Percentiles rank a stretch among this genome's conserved stretches.
Evolutionary conservation across 345 rosid species (phyloP).

Genomic region (Populus davidiana): DNA sequence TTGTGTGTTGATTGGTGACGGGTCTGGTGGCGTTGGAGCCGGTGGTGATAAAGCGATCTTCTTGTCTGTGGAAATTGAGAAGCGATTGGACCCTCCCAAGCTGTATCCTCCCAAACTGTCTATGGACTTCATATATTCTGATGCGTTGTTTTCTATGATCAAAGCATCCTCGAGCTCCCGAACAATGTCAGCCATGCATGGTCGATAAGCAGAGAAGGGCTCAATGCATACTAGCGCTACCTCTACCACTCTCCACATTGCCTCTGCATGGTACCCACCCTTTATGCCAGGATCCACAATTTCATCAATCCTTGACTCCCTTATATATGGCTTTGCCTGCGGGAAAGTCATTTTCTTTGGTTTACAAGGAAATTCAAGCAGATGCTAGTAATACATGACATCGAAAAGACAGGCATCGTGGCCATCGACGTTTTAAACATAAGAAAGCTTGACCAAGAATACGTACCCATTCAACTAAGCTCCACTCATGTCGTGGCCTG

Average conservation of each 20-base stretch:
- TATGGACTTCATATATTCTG: slow-evolving; percentile 69
- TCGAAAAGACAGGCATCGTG: no score
- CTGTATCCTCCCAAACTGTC: slow-evolving; percentile 63
- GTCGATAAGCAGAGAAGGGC: slow-evolving; percentile 56
- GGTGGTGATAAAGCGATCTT: slow-evolving; percentile 36
- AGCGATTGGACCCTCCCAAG: slow-evolving; percentile 52
- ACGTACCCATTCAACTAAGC: slow-evolving; percentile 76
- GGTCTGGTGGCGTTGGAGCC: slow-evolving; percentile 38
- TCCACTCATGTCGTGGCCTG: slow-evolving; percentile 66
- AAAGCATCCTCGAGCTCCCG: slow-evolving; percentile 68
- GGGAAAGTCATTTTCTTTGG: slow-evolving; percentile 13
- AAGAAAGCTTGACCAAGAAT: background rate
- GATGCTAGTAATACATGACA: background rate
- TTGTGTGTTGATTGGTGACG: slow-evolving; percentile 40
- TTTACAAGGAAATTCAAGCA: background rate
- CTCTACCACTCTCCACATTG: slow-evolving; percentile 77
- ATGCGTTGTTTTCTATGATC: slow-evolving; percentile 74
- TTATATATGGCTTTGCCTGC: slow-evolving; percentile 63
- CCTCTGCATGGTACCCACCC: slow-evolving; percentile 69
- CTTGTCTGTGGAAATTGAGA: slow-evolving; percentile 42
- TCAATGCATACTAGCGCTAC: slow-evolving; percentile 66
- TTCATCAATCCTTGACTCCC: slow-evolving; percentile 68
- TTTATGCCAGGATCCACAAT: slow-evolving; percentile 63
- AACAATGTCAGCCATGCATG: slow-evolving; percentile 58
- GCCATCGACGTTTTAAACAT: no score